phyloP scores from a whole-genome alignment of 176 grass and related monocot genomes.

The Rhipidocladum racemiflorum region DNA sequence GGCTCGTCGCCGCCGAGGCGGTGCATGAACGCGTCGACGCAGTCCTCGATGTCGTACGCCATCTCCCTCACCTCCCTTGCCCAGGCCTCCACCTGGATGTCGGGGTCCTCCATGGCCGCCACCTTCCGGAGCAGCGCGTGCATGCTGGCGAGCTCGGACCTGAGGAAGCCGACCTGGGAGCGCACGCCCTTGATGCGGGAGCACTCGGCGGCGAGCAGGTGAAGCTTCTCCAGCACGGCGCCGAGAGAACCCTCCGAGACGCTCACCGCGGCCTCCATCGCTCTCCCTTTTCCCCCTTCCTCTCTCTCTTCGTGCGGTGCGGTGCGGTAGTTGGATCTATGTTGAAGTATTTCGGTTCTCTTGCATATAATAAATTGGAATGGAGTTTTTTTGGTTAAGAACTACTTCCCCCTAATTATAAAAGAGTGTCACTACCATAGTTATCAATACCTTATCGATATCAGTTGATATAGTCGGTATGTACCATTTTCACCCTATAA shows the following conservation, averaged over 20 bases:
- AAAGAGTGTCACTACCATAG: too few relatives aligned
- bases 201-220: background rate
- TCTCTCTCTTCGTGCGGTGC: too few relatives aligned
- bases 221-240: background rate
- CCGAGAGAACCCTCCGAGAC: background rate
- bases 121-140: background rate
- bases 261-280: background rate
- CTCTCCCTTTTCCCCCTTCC: background rate
- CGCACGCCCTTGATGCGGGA: background rate
- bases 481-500: too few relatives aligned
- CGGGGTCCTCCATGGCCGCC: background rate
- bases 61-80: background rate
- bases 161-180: background rate
- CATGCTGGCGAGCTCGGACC: background rate
- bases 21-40: background rate
- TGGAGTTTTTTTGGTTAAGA: too few relatives aligned
- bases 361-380: too few relatives aligned
- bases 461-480: too few relatives aligned
- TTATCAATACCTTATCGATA: too few relatives aligned
- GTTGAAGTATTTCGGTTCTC: too few relatives aligned
- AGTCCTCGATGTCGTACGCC: background rate
- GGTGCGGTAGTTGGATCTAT: too few relatives aligned
- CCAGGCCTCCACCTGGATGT: background rate
- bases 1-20: background rate
- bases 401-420: too few relatives aligned